Conservation (phyloP, 2,329 filamentous ascomycete species). For the Sarocladium strictum region DNA sequence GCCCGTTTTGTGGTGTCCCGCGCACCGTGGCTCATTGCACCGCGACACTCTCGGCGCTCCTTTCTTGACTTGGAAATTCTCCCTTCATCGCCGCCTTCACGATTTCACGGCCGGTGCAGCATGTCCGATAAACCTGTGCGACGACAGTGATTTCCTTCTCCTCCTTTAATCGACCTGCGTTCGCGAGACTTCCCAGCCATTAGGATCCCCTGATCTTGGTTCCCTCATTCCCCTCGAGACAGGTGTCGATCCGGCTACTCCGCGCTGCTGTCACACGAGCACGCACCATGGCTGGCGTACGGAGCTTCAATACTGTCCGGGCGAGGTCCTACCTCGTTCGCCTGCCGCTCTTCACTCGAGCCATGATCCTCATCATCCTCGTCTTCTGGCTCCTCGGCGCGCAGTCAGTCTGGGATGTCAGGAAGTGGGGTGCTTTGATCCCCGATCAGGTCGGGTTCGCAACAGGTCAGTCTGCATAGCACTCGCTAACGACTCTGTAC, state of each 20-base stretch:
- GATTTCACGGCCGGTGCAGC: not conserved
- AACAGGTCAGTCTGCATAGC: conserved; percentile 50
- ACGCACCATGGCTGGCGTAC: conserved; percentile 25
- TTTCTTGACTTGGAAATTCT: not conserved
- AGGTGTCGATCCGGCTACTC: conserved; percentile 17
- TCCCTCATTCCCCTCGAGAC: not conserved
- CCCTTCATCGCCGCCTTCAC: not conserved
- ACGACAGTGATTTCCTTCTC: not conserved
- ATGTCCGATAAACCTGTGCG: not conserved
- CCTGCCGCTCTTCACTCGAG: conserved; percentile 81
- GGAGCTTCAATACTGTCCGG: conserved; percentile 60
- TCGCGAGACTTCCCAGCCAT: not conserved
- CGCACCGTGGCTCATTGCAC: too few relatives aligned
- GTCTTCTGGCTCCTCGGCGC: conserved; percentile 58
- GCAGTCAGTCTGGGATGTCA: conserved; percentile 64
- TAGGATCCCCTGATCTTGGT: too few relatives aligned
- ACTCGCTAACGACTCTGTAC: too few relatives aligned
- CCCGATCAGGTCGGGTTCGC: conserved; percentile 68
- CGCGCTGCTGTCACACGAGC: conserved; percentile 12
- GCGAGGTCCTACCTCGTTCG: conserved; percentile 77
- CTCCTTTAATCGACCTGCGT: not conserved
- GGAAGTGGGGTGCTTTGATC: conserved; percentile 71
- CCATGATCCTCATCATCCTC: conserved; percentile 60
- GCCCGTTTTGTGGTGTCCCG: not conserved
- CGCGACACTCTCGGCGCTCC: not conserved